Evolutionary conservation across 1,139 yeast genomes (phyloP), one percentile per base, ranked within the genome.

Genomic region (Diutina catenulata): DNA sequence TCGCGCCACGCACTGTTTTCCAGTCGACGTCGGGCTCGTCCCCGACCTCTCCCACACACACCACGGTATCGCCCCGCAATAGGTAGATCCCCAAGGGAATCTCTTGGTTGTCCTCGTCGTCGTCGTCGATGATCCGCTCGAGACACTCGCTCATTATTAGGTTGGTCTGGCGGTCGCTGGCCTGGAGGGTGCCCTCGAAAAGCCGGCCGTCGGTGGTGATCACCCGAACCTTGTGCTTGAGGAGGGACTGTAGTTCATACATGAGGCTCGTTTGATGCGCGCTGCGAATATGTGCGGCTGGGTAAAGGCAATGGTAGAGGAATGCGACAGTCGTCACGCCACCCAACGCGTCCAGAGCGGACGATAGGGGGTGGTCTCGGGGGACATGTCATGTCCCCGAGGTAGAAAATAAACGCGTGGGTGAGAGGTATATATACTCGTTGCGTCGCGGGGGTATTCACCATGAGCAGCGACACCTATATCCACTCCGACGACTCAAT

Each of bases 171-270:
- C 80, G 79, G 55, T 88, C 97, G 50, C 69, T 87, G 16, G 95
- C 94, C 52, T 78, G 79, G 29, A 88, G 68, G 21, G 59, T 65
- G 1, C 95, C 97, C 53, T 74, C 68, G 41, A 78, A 74, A 43
- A 75, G 61, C 40, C 87, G 63, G 15, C 94, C 96, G 51, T 84
- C 95, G 2, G 93, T 74, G n/a, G 94, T 80, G 39, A 88, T 67
- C 10, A 87, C 72, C 28, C 36, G 14, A 11, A 31, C 35, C 18
- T 13, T 11, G 15, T 31, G 20, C 8, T 21, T 24, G 35, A 31
- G 35, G 5, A 31, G n/a, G 14, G 19, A 21, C 10, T 11, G 20
- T 13, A 31, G 21, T 9, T 31, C 35, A 31, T 31, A 31, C 35
- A 31, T 31, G 19, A 10, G 20, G 10, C 9, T 28, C n/a, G 14